Conservation (phyloP, 2,329 filamentous ascomycete species). For the Lojkania enalia region DNA sequence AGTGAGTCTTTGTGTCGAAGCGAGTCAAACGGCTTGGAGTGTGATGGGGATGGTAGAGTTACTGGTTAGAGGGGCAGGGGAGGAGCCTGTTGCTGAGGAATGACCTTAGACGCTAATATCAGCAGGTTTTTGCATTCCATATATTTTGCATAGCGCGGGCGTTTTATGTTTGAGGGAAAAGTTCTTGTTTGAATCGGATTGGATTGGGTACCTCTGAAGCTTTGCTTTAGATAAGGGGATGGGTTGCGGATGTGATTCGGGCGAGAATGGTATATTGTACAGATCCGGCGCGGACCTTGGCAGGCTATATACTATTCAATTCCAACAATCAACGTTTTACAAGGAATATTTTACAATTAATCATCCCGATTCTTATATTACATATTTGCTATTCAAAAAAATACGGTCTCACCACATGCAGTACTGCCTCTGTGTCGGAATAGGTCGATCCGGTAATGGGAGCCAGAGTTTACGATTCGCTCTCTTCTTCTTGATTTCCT, state of each 20-base stretch:
- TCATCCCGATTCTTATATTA: too few relatives aligned
- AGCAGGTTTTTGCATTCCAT: slow-evolving; percentile 3
- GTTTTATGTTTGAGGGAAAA: slow-evolving; percentile 19
- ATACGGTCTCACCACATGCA: slow-evolving; percentile 74
- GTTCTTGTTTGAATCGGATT: background rate
- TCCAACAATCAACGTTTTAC: too few relatives aligned
- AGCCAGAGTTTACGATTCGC: slow-evolving; percentile 79
- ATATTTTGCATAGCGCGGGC: slow-evolving; percentile 44
- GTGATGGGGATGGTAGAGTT: slow-evolving; percentile 88
- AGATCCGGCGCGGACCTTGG: slow-evolving; percentile 8
- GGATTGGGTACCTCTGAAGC: slow-evolving; percentile 18
- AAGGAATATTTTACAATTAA: too few relatives aligned
- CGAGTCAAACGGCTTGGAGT: slow-evolving; percentile 78
- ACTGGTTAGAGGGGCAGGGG: slow-evolving; percentile 61
- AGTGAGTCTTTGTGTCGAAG: slow-evolving; percentile 78
- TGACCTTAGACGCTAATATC: too few relatives aligned
- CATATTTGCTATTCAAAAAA: slow-evolving; percentile 1
- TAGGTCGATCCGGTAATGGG: slow-evolving; percentile 81
- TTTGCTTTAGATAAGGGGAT: slow-evolving; percentile 28
- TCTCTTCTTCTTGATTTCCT: slow-evolving; percentile 77
- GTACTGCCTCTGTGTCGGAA: slow-evolving; percentile 84
- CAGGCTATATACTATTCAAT: slow-evolving; percentile 6
- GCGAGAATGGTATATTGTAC: slow-evolving; percentile 15
- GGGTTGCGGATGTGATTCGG: slow-evolving; percentile 8
- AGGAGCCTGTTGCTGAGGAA: slow-evolving; percentile 16